Conservation (phyloP, 495 filamentous ascomycete species). For the Hypomontagnella monticulosa region DNA sequence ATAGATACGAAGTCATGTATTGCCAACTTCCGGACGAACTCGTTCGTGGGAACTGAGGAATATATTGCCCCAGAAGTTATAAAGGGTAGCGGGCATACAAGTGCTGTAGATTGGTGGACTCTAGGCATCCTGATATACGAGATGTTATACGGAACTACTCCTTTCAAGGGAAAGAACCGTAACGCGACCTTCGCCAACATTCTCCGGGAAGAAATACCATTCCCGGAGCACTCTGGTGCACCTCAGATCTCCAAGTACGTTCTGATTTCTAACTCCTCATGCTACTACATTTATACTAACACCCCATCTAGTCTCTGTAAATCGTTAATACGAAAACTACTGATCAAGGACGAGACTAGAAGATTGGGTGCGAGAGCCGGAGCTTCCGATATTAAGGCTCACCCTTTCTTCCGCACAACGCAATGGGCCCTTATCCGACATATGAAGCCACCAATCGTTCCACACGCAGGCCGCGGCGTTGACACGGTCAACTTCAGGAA, state of each 20-base stretch:
- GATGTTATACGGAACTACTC: constrained; percentile 98
- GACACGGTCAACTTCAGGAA: constrained; percentile 97
- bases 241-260: constrained; percentile 92
- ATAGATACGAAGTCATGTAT: constrained; percentile 99
- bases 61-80: constrained; percentile 99
- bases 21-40: constrained; percentile 97
- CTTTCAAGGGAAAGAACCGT: constrained; percentile 99
- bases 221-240: constrained; percentile 85
- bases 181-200: constrained; percentile 99
- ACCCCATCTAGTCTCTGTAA: constrained; percentile 79
- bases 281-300: constrained; percentile 23
- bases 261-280: background rate
- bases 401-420: constrained; percentile 94
- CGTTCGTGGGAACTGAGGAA: constrained; percentile 97
- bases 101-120: constrained; percentile 99
- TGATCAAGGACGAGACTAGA: constrained; percentile 97
- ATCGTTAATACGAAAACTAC: constrained; percentile 91
- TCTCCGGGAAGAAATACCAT: constrained; percentile 90
- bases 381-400: constrained; percentile 94
- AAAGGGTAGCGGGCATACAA: constrained; percentile 97
- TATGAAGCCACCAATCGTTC: constrained; percentile 98
- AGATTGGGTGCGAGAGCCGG: constrained; percentile 94
- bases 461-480: constrained; percentile 87
- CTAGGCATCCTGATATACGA: constrained; percentile 96
- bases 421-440: constrained; percentile 98